phyloP scores from a whole-genome alignment of 257 asterid species.

The Leptodermis oblonga region DNA sequence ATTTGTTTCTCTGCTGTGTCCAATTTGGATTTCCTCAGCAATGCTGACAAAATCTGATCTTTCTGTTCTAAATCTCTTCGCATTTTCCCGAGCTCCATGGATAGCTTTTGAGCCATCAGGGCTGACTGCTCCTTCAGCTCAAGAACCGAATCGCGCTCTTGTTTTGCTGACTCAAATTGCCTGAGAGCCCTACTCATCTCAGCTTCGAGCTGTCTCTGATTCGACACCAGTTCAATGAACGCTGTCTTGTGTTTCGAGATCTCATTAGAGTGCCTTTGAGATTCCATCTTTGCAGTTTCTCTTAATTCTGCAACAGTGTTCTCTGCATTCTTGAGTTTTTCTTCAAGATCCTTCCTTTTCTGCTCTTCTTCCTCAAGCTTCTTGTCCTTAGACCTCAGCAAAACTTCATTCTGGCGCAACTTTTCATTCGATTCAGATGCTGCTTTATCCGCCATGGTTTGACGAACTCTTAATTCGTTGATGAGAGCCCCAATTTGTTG shows the following conservation, averaged over 20 bases:
- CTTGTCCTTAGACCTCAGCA: slow-evolving; percentile 52
- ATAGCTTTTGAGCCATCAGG: slow-evolving; percentile 56
- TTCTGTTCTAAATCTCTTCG: slow-evolving; percentile 68
- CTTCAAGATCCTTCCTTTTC: slow-evolving; percentile 46
- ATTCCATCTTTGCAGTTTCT: slow-evolving; percentile 38
- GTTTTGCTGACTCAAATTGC: slow-evolving; percentile 68
- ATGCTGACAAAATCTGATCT: slow-evolving; percentile 80
- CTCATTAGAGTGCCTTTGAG: slow-evolving; percentile 58
- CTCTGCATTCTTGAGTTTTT: slow-evolving; percentile 43
- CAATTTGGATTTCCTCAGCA: slow-evolving; percentile 75
- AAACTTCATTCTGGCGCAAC: slow-evolving; percentile 39
- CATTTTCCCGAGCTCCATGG: slow-evolving; percentile 64
- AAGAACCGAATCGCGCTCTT: slow-evolving; percentile 53
- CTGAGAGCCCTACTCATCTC: slow-evolving; percentile 77
- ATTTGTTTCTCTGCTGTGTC: slow-evolving; percentile 67
- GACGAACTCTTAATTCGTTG: slow-evolving; percentile 52
- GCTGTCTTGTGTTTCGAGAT: slow-evolving; percentile 63
- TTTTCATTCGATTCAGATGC: slow-evolving; percentile 52
- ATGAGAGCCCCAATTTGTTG: slow-evolving; percentile 63
- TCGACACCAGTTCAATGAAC: slow-evolving; percentile 79
- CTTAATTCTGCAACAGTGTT: slow-evolving; percentile 41
- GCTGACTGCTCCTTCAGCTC: slow-evolving; percentile 70
- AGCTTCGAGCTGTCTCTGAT: slow-evolving; percentile 87
- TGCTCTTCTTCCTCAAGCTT: slow-evolving; percentile 40
- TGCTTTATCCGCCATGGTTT: slow-evolving; percentile 32